These are phyloP conservation scores for Penicillium parvum DNA, from an alignment of 495 filamentous ascomycete species.

Conservation along the genomic window DNA sequence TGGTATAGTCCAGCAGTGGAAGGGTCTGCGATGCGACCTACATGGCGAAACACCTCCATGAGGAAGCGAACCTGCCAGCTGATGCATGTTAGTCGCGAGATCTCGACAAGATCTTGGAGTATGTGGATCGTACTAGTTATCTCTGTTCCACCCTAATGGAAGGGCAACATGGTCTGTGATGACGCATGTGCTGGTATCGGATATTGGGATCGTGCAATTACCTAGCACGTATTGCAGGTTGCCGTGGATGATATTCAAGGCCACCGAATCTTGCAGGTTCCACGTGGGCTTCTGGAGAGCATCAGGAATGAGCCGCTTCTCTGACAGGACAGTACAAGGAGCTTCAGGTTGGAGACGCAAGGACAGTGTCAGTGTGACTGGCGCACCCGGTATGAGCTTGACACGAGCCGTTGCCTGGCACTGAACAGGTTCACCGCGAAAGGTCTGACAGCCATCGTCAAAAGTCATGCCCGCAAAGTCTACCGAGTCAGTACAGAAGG, in stretches of 20 bases:
- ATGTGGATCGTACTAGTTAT: conserved; percentile 5
- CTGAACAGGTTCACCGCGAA: not conserved
- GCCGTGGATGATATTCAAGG: not conserved
- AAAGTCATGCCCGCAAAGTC: not conserved
- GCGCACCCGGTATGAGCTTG: no score
- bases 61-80: conserved; percentile 2
- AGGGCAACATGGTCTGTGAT: conserved; percentile 4
- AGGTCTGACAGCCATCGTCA: not conserved
- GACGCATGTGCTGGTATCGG: conserved; percentile 1
- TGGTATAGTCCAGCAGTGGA: not conserved
- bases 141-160: conserved; percentile 1
- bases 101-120: no score
- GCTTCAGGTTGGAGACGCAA: not conserved
- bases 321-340: no score
- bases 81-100: no score
- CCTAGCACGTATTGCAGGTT: conserved; percentile 1
- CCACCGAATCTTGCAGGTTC: not conserved
- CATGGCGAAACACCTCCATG: not conserved
- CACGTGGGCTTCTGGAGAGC: not conserved
- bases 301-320: not conserved
- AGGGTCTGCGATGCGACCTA: not conserved
- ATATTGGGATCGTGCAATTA: conserved; percentile 1
- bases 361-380: no score
- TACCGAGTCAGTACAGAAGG: not conserved
- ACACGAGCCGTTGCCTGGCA: no score